A percentile compares a stretch with the other conserved stretches of the same genome.
phyloP scores from a whole-genome alignment of 73 alveolate genomes.

The Symbiodinium pilosum region DNA sequence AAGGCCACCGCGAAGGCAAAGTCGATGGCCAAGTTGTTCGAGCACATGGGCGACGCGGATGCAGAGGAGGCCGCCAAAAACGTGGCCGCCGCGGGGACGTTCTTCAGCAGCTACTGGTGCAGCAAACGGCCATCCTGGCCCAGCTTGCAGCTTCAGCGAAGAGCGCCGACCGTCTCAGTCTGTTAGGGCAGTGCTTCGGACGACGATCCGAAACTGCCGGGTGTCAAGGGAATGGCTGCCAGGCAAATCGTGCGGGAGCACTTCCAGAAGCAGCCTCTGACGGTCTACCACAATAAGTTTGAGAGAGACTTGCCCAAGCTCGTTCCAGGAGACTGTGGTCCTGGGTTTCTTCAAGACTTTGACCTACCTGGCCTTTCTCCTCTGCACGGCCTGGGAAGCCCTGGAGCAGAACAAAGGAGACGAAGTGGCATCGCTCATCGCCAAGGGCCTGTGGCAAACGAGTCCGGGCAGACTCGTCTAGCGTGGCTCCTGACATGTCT shows the following conservation, averaged over 20 bases:
- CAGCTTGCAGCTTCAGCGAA: not conserved
- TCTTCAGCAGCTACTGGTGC: not conserved
- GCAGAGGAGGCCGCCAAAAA: not conserved
- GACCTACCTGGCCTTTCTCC: not conserved
- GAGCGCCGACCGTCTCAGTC: not conserved
- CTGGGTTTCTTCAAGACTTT: not conserved
- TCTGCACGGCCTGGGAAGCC: not conserved
- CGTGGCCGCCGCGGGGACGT: not conserved
- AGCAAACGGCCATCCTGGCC: not conserved
- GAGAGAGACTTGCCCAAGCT: not conserved
- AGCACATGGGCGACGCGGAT: no score
- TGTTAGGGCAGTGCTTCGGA: not conserved
- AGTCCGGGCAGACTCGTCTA: not conserved
- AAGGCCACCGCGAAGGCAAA: no score
- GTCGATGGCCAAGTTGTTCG: no score
- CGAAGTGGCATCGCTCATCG: not conserved
- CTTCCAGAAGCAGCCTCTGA: not conserved
- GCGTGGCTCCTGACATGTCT: not conserved
- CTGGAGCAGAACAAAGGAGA: not conserved
- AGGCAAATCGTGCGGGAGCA: not conserved
- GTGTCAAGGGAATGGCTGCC: not conserved
- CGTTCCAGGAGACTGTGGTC: constrained; percentile 20
- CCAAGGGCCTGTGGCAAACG: not conserved
- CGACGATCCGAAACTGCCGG: not conserved
- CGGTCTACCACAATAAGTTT: not conserved